These are phyloP conservation scores for Mariannaea sp. DNA, from an alignment of 2,329 filamentous ascomycete genomes.

Conservation along the genomic window DNA sequence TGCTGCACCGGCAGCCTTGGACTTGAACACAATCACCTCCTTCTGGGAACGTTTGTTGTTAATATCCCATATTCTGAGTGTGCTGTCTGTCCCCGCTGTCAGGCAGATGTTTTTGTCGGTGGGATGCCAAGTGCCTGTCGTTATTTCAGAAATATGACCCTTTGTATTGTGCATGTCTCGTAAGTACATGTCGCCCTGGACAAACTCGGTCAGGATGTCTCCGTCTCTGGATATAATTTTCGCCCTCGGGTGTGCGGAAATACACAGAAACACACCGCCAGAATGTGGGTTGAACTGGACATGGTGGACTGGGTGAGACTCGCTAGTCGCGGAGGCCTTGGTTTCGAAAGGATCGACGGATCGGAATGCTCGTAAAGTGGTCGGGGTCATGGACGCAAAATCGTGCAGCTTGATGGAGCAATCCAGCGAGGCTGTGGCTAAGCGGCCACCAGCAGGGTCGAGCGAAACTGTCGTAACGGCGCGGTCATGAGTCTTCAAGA, in stretches of 20 bases:
- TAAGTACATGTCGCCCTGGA: constrained; percentile 98
- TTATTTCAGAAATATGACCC: constrained; percentile 91
- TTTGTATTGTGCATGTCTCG: constrained; percentile 98
- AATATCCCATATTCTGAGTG: constrained; percentile 94
- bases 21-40: constrained; percentile 95
- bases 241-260: constrained; percentile 87
- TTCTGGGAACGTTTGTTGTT: constrained; percentile 90
- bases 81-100: constrained; percentile 94
- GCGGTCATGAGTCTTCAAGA: constrained; percentile 90
- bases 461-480: constrained; percentile 83
- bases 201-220: constrained; percentile 82
- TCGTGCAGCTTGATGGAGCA: constrained; percentile 93
- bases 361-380: constrained; percentile 91
- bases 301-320: constrained; percentile 87
- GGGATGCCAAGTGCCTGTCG: constrained; percentile 89
- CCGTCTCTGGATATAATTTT: constrained; percentile 90
- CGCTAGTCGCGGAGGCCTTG: constrained; percentile 70
- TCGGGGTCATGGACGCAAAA: constrained; percentile 93
- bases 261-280: constrained; percentile 79
- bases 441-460: constrained; percentile 81
- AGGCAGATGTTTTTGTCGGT: constrained; percentile 82
- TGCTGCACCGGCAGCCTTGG: constrained; percentile 82
- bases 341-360: constrained; percentile 83
- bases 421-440: constrained; percentile 91
- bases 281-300: constrained; percentile 84